Conservation (phyloP, 2,329 filamentous ascomycete genomes). For the Karstenula rhodostoma region DNA sequence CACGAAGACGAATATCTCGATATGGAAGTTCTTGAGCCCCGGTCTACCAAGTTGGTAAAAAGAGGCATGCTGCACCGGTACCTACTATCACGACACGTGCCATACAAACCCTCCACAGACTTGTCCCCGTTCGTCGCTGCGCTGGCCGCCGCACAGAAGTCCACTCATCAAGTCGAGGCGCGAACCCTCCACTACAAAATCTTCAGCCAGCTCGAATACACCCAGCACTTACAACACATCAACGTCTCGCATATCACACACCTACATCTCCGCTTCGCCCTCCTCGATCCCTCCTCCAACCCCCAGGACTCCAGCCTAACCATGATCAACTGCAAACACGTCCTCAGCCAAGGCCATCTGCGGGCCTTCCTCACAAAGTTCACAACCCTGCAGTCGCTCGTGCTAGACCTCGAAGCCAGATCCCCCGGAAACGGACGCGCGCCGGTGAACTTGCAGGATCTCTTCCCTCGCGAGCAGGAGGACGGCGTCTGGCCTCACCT, state of each 20-base stretch:
- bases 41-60: not conserved
- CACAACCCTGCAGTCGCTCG: not conserved
- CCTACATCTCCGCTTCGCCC: not conserved
- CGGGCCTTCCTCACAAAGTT: slow-evolving; percentile 2
- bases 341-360: not conserved
- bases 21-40: not conserved
- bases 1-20: not conserved
- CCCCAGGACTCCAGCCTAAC: slow-evolving; percentile 8
- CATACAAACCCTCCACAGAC: not conserved
- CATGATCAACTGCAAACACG: slow-evolving; percentile 7
- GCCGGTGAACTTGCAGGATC: not conserved
- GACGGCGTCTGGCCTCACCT: not conserved
- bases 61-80: not conserved
- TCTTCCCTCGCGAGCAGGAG: not conserved
- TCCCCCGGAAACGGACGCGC: slow-evolving; percentile 2
- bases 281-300: not conserved
- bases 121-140: slow-evolving; percentile 5
- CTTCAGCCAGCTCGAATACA: not conserved
- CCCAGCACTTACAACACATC: not conserved
- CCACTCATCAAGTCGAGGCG: not conserved
- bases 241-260: slow-evolving; percentile 1
- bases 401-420: slow-evolving; percentile 1
- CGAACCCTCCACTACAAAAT: not conserved
- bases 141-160: not conserved
- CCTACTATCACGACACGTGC: not conserved